Evolutionary conservation across 1,139 yeast genomes (phyloP), one percentile per base, ranked within the genome.

Genomic region (Barnettozyma hawaiiensis): DNA sequence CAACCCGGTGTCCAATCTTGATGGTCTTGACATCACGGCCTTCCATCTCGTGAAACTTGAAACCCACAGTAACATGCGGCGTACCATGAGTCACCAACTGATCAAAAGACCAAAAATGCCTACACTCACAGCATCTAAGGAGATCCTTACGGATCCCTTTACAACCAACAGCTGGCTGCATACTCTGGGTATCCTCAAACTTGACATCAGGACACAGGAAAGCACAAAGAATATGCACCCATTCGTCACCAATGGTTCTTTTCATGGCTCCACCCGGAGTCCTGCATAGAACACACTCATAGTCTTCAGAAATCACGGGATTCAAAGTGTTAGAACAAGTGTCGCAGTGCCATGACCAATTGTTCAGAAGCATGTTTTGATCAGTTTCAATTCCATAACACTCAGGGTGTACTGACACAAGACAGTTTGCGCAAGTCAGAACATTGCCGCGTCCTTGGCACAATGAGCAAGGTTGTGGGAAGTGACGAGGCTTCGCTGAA

Each of bases 141-240:
- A 19, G 23, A 7, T 21, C 23, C 11, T 14, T 32, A 12, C n/a
- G 20, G 10, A 9, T 32, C 20, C 35, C 26, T 7, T 18, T 21
- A 20, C 31, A 43, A 8, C 69, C 67, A 16, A 52, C 39, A 3
- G 75, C 62, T 0, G 81, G 81, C 45, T 77, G 79, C 43, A 76
- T 46, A 2, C 59, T 45, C 1, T 52, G 47, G 0, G 68, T 46
- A 46, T 69, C 63, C 0, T 70, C 76, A 55, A 73, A 76, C 19
- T 59, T 60, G 12, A 73, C 59, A 19, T 61, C 64, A 0, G 69
- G 62, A 12, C 62, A 67, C 60, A 81, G 81, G 0, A 85, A 45
- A 0, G 94, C 83, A 63, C 98, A 90, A 5, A 78, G 51, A 7
- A 84, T 67, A 64, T 90, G 97, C 31, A 83, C 81, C 97, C 97